Base-by-base conservation (phyloP, 2,329 filamentous ascomycete genomes). In the Claviceps digitariae region DNA sequence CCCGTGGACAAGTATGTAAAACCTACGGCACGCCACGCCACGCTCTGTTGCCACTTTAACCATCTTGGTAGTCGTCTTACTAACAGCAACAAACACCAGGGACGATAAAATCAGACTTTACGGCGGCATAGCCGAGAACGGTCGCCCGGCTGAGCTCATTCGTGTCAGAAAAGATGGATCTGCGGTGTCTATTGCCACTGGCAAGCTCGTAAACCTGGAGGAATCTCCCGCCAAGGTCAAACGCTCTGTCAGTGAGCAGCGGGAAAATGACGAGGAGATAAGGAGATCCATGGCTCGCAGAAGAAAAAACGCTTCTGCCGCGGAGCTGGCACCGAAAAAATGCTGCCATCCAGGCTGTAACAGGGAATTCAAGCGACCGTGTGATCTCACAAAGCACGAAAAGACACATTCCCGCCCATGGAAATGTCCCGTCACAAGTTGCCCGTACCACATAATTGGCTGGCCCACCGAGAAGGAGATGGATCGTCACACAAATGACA, bases 381-480 rank as follows among this genome's bases (percentile, higher is more conserved):
- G 93, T 69, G 93, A 98, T 67, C 75, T 97, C 55, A 96, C 90
- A 60, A 97, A 97, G 76, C 93, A 98, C 71, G 87, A 95, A 73
- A 98, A 97, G 76, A 97, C 91, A 0, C 93, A 98, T 69, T 90
- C 88, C 53, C 87, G 93, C 38, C 93, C 91, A 10, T 96, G 87
- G 86, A 98, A 98, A 74, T 98, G 93, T 69, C 79, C 83, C 7
- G 75, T 87, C 23, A 65, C 78, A 43, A 83, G 80, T 47, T 97
- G 93, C 86, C 95, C 94, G 67, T 97, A 95, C 69, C 82, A 87
- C 67, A 79, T 85, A 36, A 82, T 87, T 61, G 93, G 93, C 50
- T 97, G 91, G 87, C 91, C 93, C 4, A 97, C 93, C 0, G 90
- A 97, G 71, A 97, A 98, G 72, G 93, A 97, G 72, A 87, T 90